Conservation (phyloP, 2,329 filamentous ascomycete genomes). For the Truncatella angustata region DNA sequence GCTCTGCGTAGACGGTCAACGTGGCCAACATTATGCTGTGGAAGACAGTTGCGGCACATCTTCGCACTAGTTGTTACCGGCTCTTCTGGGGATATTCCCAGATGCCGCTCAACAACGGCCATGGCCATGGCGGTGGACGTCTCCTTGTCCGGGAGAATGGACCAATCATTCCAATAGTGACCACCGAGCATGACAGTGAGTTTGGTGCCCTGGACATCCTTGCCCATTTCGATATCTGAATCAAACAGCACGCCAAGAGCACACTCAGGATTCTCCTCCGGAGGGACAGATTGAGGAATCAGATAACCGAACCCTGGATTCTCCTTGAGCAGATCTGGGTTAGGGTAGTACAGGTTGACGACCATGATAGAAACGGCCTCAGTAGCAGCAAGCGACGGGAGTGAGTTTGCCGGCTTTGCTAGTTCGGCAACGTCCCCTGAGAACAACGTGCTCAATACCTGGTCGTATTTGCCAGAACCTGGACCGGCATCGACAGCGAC, state of each 20-base stretch:
- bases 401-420: conserved; percentile 27
- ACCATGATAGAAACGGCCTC: conserved; percentile 82
- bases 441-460: conserved; percentile 65
- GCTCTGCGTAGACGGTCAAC: conserved; percentile 56
- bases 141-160: conserved; percentile 56
- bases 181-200: conserved; percentile 94
- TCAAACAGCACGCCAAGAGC: conserved; percentile 93
- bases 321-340: conserved; percentile 58
- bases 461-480: conserved; percentile 40
- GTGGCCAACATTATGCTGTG: conserved; percentile 86
- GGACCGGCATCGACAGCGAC: conserved; percentile 37
- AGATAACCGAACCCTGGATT: conserved; percentile 85
- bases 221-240: conserved; percentile 52
- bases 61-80: conserved; percentile 61
- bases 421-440: conserved; percentile 42
- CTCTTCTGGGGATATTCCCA: conserved; percentile 61
- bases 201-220: conserved; percentile 64
- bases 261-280: conserved; percentile 74
- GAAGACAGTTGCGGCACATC: conserved; percentile 71
- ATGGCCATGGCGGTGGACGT: conserved; percentile 70
- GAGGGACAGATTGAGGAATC: conserved; percentile 71
- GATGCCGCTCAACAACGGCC: conserved; percentile 67
- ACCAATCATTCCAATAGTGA: conserved; percentile 78
- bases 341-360: conserved; percentile 82
- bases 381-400: conserved; percentile 51